Base-by-base conservation (phyloP, 2,329 filamentous ascomycete genomes). In the Neonectria sp. region DNA sequence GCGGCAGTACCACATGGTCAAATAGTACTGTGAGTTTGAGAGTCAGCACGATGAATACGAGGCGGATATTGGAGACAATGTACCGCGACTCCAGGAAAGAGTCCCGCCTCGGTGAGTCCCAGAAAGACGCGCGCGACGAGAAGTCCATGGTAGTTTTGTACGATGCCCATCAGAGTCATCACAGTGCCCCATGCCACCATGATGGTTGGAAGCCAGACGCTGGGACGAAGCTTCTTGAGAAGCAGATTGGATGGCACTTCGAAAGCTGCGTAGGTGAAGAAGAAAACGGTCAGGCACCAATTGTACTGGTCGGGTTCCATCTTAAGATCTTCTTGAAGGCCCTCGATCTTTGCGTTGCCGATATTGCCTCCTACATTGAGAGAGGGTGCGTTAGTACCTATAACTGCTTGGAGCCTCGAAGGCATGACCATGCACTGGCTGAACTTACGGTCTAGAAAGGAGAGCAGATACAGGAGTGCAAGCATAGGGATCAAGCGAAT, bases 221-320 rank as follows among this genome's bases (percentile, higher is more conserved):
- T 92, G 0, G 94, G 94, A 0, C 91, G 87, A 58, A 95, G 83
- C 15, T 86, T 88, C 79, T 95, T 96, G 62, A 96, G 87, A 8
- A 95, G 80, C 13, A 95, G 80, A 74, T 96, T 96, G 62, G 91
- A 94, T n/a, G 93, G 83, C 0, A 92, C 88, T 76, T 95, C 93
- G 69, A 94, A 94, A 24, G 92, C 84, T 2, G 92, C 86, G 76
- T 96, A 97, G 2, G 91, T 79, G 69, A 95, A 89, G 84, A 95
- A 96, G 84, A 97, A 96, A 68, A 94, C 88, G 5, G 85, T 86
- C 6, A 92, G 84, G 55, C 89, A 87, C 74, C 89, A 85, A 79
- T 95, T 95, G 80, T 95, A 96, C 76, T 94, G 86, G 63, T 89
- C 85, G 5, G 86, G 79, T 0, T 86, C 87, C 84, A 95, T 89